Conservation (phyloP, 2,329 filamentous ascomycete species). For the Thelonectria discophora region DNA sequence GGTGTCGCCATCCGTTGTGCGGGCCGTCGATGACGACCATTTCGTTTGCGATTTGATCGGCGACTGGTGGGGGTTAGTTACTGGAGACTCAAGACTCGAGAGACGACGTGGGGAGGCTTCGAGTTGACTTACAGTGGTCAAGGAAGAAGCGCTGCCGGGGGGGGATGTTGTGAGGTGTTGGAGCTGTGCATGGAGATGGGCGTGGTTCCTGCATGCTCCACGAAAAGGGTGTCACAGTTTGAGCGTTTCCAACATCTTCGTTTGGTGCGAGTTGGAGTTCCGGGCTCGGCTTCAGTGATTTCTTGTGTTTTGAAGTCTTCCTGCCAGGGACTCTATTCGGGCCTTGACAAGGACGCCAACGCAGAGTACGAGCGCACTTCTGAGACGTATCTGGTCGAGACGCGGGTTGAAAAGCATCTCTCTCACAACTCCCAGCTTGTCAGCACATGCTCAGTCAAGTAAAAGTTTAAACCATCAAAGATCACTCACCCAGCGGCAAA, state of each 20-base stretch:
- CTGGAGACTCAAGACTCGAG: too few species aligned
- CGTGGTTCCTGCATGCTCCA: neutral
- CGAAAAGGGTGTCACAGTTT: neutral
- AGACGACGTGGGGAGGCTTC: neutral
- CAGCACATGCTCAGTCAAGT: neutral
- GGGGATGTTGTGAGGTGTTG: neutral
- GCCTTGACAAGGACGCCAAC: neutral
- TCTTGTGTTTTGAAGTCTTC: neutral
- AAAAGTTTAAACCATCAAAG: too few species aligned
- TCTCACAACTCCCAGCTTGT: neutral
- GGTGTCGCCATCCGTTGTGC: constrained; percentile 28
- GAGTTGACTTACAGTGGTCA: neutral
- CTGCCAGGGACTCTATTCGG: neutral
- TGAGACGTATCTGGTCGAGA: neutral
- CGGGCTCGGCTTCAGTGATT: too few species aligned
- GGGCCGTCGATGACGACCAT: constrained; percentile 27
- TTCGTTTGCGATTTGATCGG: constrained; percentile 21
- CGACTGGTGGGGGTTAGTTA: constrained; percentile 15
- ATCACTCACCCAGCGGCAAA: neutral
- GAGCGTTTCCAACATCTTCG: neutral
- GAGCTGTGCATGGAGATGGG: neutral
- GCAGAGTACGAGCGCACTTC: neutral
- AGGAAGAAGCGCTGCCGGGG: neutral
- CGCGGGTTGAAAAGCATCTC: neutral
- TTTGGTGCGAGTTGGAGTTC: too few species aligned